Conservation (phyloP, 208 protist species). For the Lotmaria passim region DNA sequence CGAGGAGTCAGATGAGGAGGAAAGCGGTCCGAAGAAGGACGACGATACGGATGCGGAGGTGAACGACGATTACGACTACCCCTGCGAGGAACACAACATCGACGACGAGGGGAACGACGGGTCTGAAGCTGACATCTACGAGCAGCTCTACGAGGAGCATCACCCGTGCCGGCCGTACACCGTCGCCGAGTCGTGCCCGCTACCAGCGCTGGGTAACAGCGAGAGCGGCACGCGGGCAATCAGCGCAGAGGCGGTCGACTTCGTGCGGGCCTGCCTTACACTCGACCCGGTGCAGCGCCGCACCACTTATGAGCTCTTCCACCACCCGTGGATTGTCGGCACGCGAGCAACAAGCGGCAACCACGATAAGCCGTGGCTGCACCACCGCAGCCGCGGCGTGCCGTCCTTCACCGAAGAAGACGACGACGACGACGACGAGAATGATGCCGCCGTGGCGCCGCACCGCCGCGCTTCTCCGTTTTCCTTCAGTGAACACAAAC, state of each 20-base stretch:
- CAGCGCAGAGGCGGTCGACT: conserved; percentile 58
- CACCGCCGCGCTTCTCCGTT: not conserved
- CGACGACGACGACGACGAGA: not conserved
- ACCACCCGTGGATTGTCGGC: conserved; percentile 62
- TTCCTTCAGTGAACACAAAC: not conserved
- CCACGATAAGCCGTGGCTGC: conserved; percentile 11
- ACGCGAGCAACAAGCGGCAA: not conserved
- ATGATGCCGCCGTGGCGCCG: not conserved
- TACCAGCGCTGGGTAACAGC: not conserved
- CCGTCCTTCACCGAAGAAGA: not conserved
- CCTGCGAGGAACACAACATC: not conserved
- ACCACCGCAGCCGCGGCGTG: not conserved
- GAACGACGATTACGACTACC: not conserved
- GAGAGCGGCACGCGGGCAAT: conserved; percentile 20
- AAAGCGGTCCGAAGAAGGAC: not conserved
- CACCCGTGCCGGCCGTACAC: conserved; percentile 28
- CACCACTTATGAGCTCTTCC: conserved; percentile 57
- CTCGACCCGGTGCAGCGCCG: conserved; percentile 48
- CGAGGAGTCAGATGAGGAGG: not conserved
- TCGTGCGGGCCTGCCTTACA: conserved; percentile 53
- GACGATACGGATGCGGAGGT: not conserved
- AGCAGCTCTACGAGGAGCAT: conserved; percentile 29
- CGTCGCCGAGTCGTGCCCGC: conserved; percentile 16
- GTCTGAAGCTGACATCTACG: conserved; percentile 26
- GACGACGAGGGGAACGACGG: not conserved